Conservation (phyloP, 2,329 filamentous ascomycete species). For the Pseudogymnoascus sp. region DNA sequence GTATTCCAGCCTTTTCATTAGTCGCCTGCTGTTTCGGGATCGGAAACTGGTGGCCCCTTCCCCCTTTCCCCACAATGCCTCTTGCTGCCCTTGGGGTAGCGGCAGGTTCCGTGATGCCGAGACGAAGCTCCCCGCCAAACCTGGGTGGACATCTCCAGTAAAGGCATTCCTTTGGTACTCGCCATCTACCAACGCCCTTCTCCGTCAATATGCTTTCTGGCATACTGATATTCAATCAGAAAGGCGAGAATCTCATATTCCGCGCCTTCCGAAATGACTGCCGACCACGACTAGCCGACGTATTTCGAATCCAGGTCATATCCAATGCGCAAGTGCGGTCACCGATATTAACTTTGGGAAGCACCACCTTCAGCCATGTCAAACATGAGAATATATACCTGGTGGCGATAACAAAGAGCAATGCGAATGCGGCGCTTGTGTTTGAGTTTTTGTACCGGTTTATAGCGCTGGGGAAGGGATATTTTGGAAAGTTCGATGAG, state of each 20-base stretch:
- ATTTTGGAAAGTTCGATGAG: conserved; percentile 99
- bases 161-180: conserved; percentile 5
- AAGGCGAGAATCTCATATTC: conserved; percentile 99
- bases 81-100: neutral
- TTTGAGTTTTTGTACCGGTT: conserved; percentile 97
- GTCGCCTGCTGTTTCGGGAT: neutral
- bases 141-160: neutral
- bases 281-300: conserved; percentile 91
- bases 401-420: conserved; percentile 96
- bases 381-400: conserved; percentile 99
- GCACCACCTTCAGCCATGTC: conserved; percentile 98
- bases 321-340: conserved; percentile 96
- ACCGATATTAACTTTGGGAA: conserved; percentile 92
- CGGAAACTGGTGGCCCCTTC: neutral
- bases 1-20: neutral
- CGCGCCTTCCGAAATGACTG: conserved; percentile 98
- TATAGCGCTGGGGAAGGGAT: conserved; percentile 81
- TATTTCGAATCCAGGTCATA: conserved; percentile 99
- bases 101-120: conserved; percentile 5
- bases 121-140: conserved; percentile 8
- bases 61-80: neutral
- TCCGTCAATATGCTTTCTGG: conserved; percentile 76
- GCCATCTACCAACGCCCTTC: conserved; percentile 9
- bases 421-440: conserved; percentile 94
- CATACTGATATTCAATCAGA: conserved; percentile 97